phyloP scores from a whole-genome alignment of 768 basidiomycete genomes.

The Tulasnella sp. region DNA sequence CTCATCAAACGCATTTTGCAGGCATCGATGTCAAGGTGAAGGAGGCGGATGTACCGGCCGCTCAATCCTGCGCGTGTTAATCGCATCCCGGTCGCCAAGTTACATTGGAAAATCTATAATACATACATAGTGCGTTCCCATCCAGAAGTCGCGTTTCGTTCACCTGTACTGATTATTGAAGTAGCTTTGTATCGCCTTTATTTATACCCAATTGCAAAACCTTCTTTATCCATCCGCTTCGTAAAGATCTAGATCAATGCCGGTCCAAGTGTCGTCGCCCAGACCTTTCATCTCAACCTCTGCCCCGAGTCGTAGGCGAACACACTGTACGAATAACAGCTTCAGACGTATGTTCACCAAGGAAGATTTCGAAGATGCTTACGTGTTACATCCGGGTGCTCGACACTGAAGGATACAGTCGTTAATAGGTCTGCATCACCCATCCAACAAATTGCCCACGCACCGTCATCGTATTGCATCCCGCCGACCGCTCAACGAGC shows the following conservation, averaged over 20 bases:
- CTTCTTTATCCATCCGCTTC: too few relatives aligned
- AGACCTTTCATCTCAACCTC: not conserved
- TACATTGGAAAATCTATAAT: not conserved
- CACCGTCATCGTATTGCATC: slow-evolving; percentile 12
- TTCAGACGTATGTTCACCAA: not conserved
- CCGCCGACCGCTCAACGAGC: not conserved
- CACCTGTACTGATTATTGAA: not conserved
- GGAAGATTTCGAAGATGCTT: not conserved
- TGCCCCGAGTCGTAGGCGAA: not conserved
- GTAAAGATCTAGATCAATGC: too few relatives aligned
- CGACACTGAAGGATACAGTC: too few relatives aligned
- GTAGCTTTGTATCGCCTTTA: not conserved
- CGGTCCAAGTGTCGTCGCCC: too few relatives aligned
- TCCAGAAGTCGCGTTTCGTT: not conserved
- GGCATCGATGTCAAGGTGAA: slow-evolving; percentile 88
- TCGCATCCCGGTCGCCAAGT: not conserved
- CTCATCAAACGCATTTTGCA: slow-evolving; percentile 22
- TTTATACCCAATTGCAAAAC: not conserved
- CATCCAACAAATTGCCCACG: not conserved
- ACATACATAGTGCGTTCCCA: not conserved
- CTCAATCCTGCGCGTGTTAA: not conserved
- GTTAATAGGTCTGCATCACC: not conserved
- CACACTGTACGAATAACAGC: not conserved
- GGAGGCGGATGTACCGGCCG: slow-evolving; percentile 48
- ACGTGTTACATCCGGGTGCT: slow-evolving; percentile 8